Evolutionary conservation across 1,139 yeast species (phyloP).

Genomic region (Sugiyamaella pinicola): DNA sequence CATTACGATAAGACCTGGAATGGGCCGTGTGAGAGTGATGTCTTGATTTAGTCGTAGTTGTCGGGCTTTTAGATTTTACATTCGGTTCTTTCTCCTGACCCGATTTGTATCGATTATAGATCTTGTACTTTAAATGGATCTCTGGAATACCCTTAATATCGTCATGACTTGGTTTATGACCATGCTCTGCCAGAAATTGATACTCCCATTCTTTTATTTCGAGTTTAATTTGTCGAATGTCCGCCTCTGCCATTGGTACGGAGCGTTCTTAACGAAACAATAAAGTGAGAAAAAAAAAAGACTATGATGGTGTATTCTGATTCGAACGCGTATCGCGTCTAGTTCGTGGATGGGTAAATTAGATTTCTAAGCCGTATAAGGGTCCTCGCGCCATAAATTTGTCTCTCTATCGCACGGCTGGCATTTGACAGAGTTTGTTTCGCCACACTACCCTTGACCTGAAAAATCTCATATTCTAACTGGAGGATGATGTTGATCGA

Average conservation of each 20-base stretch:
- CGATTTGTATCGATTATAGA: conserved; percentile 45
- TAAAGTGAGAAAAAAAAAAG: too few relatives aligned
- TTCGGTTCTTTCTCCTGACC: background rate
- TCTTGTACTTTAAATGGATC: conserved; percentile 50
- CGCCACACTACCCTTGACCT: conserved; percentile 10
- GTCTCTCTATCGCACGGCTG: background rate
- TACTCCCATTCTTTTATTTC: conserved; percentile 69
- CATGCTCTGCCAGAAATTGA: conserved; percentile 47
- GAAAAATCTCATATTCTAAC: conserved; percentile 16
- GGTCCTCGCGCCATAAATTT: conserved; percentile 1
- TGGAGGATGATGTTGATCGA: conserved; percentile 4
- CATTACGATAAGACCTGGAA: conserved; percentile 3
- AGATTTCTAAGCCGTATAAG: background rate
- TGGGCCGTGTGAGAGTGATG: background rate
- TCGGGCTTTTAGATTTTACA: background rate
- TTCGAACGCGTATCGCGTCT: too few relatives aligned
- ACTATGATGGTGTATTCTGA: too few relatives aligned
- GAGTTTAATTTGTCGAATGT: conserved; percentile 30
- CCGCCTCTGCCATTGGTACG: background rate
- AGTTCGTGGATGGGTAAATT: background rate
- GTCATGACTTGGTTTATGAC: conserved; percentile 54
- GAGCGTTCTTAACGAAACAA: too few relatives aligned
- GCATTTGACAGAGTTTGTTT: background rate
- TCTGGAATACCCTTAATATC: conserved; percentile 55
- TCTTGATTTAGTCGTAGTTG: too few relatives aligned